Percentiles rank a stretch among this genome's conserved stretches.
Evolutionary conservation across 1,284 basidiomycete genomes (phyloP).

Genomic region (Tausonia pullulans): DNA sequence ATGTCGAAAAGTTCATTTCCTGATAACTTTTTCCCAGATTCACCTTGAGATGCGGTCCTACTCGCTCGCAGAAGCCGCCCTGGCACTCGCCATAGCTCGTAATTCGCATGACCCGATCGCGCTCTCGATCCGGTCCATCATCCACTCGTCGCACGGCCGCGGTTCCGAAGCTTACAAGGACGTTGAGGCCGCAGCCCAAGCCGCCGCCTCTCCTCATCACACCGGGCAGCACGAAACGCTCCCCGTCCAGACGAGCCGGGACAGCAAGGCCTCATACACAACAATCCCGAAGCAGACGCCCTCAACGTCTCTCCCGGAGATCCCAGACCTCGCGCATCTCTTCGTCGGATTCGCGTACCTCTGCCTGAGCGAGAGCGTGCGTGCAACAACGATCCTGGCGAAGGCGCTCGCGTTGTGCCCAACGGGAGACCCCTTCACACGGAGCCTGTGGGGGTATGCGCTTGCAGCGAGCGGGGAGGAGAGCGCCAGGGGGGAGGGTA

Average conservation of each 20-base stretch:
- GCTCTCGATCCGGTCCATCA: slow-evolving; percentile 7
- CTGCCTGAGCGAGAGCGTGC: background rate
- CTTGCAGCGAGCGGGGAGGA: slow-evolving; percentile 1
- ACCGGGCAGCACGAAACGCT: background rate
- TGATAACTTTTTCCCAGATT: no score
- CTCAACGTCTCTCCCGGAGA: background rate
- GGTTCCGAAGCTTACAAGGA: slow-evolving; percentile 3
- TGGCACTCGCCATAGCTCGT: background rate
- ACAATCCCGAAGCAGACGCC: slow-evolving; percentile 1
- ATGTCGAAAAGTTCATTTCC: no score
- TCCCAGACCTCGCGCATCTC: slow-evolving; percentile 8
- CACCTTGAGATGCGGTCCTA: slow-evolving; percentile 7
- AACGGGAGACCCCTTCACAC: background rate
- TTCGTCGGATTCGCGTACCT: slow-evolving; percentile 5
- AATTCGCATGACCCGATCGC: slow-evolving; percentile 5
- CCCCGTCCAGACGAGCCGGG: background rate
- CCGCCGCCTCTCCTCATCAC: background rate
- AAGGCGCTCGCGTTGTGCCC: background rate
- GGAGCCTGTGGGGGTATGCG: no score
- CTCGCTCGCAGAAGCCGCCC: background rate
- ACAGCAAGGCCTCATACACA: slow-evolving; percentile 3
- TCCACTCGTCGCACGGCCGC: slow-evolving; percentile 7
- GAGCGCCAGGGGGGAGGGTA: slow-evolving; percentile 4
- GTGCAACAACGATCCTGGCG: background rate
- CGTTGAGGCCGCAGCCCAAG: slow-evolving; percentile 1